A percentile compares a stretch with the other conserved stretches of the same genome.
These are phyloP conservation scores for Xylariales sp. DNA, from an alignment of 2,329 filamentous ascomycete species.

Conservation along the genomic window DNA sequence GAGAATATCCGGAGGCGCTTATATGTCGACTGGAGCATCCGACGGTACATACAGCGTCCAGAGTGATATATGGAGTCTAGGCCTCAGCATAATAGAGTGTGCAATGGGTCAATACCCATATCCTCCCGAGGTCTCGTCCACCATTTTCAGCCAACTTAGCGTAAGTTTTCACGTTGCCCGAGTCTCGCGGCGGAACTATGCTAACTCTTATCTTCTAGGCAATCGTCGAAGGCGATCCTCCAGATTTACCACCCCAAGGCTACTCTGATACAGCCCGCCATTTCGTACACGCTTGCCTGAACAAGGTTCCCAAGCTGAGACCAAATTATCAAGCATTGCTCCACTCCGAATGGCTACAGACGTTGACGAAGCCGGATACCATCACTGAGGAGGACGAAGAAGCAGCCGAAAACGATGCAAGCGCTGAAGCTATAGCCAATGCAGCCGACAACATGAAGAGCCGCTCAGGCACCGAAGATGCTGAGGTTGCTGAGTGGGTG, in stretches of 20 bases:
- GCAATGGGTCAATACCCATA: constrained; percentile 94
- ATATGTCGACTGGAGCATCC: constrained; percentile 65
- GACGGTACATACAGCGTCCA: constrained; percentile 95
- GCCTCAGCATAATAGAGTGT: constrained; percentile 92
- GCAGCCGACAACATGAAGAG: constrained; percentile 39
- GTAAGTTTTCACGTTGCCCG: constrained; percentile 66
- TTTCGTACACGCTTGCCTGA: constrained; percentile 84
- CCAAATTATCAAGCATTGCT: constrained; percentile 91
- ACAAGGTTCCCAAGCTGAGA: constrained; percentile 88
- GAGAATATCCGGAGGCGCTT: constrained; percentile 81
- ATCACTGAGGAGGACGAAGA: constrained; percentile 32
- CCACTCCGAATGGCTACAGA: constrained; percentile 80
- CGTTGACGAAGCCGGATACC: constrained; percentile 64
- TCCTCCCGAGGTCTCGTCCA: constrained; percentile 93
- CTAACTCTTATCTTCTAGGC: constrained; percentile 53
- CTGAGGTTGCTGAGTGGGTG: constrained; percentile 86
- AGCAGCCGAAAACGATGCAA: constrained; percentile 26
- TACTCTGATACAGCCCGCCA: constrained; percentile 78
- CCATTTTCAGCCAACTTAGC: constrained; percentile 94
- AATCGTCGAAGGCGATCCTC: constrained; percentile 96
- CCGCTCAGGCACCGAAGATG: constrained; percentile 55
- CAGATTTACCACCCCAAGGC: constrained; percentile 71
- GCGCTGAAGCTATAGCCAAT: constrained; percentile 36
- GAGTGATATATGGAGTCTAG: constrained; percentile 96
- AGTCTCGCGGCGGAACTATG: too few species aligned